Conservation (phyloP, 805 yeast genomes). For the Hanseniaspora taiwanica region DNA sequence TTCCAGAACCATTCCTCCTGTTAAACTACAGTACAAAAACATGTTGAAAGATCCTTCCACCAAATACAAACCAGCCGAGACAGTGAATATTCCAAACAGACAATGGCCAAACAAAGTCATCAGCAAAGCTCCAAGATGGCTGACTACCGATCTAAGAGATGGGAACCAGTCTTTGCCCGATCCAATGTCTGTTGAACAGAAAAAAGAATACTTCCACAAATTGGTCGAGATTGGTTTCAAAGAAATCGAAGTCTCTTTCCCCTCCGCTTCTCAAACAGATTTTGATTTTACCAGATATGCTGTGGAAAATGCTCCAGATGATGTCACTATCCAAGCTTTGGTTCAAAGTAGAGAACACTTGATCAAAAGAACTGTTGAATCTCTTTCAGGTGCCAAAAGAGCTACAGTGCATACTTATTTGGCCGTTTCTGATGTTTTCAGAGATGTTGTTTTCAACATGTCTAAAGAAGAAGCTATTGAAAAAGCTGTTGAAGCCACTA, state of each 20-base stretch:
- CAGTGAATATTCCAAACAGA: constrained; percentile 45
- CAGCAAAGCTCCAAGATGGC: constrained; percentile 67
- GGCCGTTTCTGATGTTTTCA: constrained; percentile 63
- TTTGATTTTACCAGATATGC: constrained; percentile 73
- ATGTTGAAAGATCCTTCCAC: constrained; percentile 62
- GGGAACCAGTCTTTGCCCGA: constrained; percentile 76
- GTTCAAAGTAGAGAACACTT: constrained; percentile 69
- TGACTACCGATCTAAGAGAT: constrained; percentile 67
- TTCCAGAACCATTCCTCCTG: constrained; percentile 18
- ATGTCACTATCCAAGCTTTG: constrained; percentile 58
- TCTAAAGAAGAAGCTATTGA: constrained; percentile 51
- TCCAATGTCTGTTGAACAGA: constrained; percentile 66
- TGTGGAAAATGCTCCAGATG: constrained; percentile 66
- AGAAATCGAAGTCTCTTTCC: constrained; percentile 71
- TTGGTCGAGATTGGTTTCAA: constrained; percentile 62
- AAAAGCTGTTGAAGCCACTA: constrained; percentile 60
- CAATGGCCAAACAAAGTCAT: constrained; percentile 59
- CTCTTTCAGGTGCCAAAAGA: constrained; percentile 57
- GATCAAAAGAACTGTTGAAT: constrained; percentile 60
- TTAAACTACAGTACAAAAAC: constrained; percentile 25
- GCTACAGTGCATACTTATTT: constrained; percentile 63
- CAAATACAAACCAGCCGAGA: constrained; percentile 46
- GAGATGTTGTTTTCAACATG: constrained; percentile 67
- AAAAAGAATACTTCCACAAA: constrained; percentile 63
- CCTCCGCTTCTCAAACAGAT: constrained; percentile 73